These are phyloP conservation scores for Brassica rapa DNA, from an alignment of 345 rosid species.

Conservation along the genomic window DNA sequence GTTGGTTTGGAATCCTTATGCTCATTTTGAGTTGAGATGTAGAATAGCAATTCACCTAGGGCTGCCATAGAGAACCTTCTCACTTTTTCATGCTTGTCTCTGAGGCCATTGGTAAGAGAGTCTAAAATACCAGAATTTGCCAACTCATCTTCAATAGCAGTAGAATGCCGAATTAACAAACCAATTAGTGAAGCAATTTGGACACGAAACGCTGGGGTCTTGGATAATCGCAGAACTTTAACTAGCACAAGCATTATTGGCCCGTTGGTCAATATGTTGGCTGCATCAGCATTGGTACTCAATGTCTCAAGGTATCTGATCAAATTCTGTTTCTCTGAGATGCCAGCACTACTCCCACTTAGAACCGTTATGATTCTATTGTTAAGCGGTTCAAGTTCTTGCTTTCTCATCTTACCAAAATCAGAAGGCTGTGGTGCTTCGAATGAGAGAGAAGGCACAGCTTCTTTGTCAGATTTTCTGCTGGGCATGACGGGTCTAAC, in stretches of 20 bases:
- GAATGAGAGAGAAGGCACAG: constrained; percentile 72
- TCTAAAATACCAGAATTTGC: constrained; percentile 88
- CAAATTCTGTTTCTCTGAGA: constrained; percentile 83
- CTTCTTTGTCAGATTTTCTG: constrained; percentile 82
- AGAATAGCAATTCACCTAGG: constrained; percentile 92
- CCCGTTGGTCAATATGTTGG: constrained; percentile 87
- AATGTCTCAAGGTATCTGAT: constrained; percentile 86
- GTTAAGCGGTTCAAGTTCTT: constrained; percentile 65
- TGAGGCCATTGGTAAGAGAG: constrained; percentile 84
- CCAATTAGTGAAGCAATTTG: constrained; percentile 94
- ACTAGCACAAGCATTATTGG: constrained; percentile 90
- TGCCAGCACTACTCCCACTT: constrained; percentile 63
- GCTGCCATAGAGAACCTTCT: constrained; percentile 98
- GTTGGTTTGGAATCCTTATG: constrained; percentile 62
- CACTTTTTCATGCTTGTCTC: constrained; percentile 91
- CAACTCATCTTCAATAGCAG: constrained; percentile 77
- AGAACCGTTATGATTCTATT: constrained; percentile 58
- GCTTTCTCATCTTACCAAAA: constrained; percentile 74
- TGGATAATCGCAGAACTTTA: constrained; percentile 85
- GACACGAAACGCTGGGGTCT: constrained; percentile 81
- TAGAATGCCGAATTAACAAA: constrained; percentile 88
- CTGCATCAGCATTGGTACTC: constrained; percentile 85
- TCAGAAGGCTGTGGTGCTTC: constrained; percentile 74
- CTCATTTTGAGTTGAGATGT: constrained; percentile 92
- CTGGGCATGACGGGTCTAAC: constrained; percentile 99